These are phyloP conservation scores for Mortierella sp. DNA, from an alignment of 371 early-diverging fungal genomes.

Conservation along the genomic window DNA sequence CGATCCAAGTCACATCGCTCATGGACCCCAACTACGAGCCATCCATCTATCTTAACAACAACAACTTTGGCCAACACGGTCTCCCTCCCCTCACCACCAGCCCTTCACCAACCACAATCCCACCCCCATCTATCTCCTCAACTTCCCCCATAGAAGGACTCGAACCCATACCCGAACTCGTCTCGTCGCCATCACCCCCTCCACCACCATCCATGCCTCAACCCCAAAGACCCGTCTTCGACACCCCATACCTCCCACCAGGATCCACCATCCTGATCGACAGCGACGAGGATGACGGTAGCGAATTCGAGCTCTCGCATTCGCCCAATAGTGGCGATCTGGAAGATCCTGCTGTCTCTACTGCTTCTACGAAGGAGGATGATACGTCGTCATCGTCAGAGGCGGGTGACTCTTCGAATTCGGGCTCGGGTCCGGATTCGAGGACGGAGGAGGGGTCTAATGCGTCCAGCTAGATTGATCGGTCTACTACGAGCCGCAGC, in stretches of 20 bases:
- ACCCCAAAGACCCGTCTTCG: slow-evolving; percentile 20
- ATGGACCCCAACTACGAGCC: slow-evolving; percentile 28
- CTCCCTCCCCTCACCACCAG: not conserved
- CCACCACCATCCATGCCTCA: not conserved
- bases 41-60: slow-evolving; percentile 24
- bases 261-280: slow-evolving; percentile 40
- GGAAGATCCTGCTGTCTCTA: not conserved
- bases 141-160: not conserved
- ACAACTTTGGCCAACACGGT: not conserved
- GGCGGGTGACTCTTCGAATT: not conserved
- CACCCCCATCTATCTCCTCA: not conserved
- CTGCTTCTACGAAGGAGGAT: not conserved
- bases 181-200: not conserved
- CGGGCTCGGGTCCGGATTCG: not conserved
- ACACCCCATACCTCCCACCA: slow-evolving; percentile 26
- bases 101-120: not conserved
- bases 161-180: not conserved
- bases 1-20: slow-evolving; percentile 29
- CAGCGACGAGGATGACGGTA: slow-evolving; percentile 12
- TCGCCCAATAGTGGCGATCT: not conserved
- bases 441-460: not conserved
- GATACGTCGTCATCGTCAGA: not conserved
- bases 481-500: not conserved
- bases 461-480: not conserved
- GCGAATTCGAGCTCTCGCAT: not conserved